A percentile compares a stretch with the other conserved stretches of the same genome.
These are phyloP conservation scores for Puccinia novopanici DNA, from an alignment of 1,284 basidiomycete species.

Conservation along the genomic window DNA sequence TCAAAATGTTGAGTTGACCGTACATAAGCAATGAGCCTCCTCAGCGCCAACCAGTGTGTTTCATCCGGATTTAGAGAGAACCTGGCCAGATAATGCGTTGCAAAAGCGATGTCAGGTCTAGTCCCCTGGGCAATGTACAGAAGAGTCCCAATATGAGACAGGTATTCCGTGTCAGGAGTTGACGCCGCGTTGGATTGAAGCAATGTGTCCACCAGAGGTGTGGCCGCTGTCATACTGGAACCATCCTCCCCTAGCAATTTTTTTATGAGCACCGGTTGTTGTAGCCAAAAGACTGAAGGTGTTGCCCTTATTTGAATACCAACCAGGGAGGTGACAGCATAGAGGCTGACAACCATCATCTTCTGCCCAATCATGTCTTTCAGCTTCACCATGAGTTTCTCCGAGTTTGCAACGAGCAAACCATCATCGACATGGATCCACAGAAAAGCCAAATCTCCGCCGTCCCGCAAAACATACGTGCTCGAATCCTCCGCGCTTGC, in stretches of 20 bases:
- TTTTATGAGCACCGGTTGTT: not conserved
- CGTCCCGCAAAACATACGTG: not conserved
- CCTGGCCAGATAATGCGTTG: not conserved
- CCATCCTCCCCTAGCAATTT: not conserved
- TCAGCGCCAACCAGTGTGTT: not conserved
- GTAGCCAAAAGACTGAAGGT: not conserved
- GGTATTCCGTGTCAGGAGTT: not conserved
- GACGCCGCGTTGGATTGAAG: not conserved
- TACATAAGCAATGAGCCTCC: not conserved
- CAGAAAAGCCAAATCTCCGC: not conserved
- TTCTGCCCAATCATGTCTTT: not conserved
- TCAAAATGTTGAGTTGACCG: not conserved
- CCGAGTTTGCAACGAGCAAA: not conserved
- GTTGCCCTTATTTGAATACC: not conserved
- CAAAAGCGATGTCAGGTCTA: not conserved
- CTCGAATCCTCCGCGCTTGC: not conserved
- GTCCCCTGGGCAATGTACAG: slow-evolving; percentile 5
- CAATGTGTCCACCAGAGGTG: not conserved
- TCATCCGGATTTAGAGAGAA: not conserved
- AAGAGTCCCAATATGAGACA: not conserved
- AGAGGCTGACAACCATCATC: no score
- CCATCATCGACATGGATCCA: not conserved
- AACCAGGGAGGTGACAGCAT: not conserved
- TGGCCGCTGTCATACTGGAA: no score
- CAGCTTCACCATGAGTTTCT: not conserved